Evolutionary conservation across 2,329 filamentous ascomycete species (phyloP).

Genomic region (Cercospora canescens): DNA sequence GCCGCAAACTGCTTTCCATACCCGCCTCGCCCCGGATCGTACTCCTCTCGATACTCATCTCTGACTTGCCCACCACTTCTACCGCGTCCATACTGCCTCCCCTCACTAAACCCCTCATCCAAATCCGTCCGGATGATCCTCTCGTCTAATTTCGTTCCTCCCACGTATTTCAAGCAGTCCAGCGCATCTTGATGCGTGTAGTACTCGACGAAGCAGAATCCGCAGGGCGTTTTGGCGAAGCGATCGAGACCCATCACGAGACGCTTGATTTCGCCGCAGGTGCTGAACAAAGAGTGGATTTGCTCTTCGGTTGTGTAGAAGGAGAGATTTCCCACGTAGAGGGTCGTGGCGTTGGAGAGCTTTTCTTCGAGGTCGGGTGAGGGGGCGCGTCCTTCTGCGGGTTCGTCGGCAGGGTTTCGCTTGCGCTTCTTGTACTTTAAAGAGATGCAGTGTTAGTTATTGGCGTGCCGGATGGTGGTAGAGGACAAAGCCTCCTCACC

Average conservation of each 20-base stretch:
- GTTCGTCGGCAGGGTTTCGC: slow-evolving; percentile 59
- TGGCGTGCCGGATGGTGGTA: slow-evolving; percentile 4
- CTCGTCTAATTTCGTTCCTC: slow-evolving; percentile 96
- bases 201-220: slow-evolving; percentile 99
- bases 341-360: slow-evolving; percentile 82
- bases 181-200: slow-evolving; percentile 96
- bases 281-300: slow-evolving; percentile 71
- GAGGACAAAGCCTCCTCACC: slow-evolving; percentile 53
- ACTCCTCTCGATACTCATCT: slow-evolving; percentile 97
- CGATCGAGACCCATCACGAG: slow-evolving; percentile 97
- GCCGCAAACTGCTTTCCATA: slow-evolving; percentile 76
- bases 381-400: slow-evolving; percentile 43
- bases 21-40: slow-evolving; percentile 89
- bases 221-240: slow-evolving; percentile 96
- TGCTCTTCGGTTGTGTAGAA: slow-evolving; percentile 89
- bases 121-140: slow-evolving; percentile 93
- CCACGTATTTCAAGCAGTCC: slow-evolving; percentile 98
- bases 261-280: slow-evolving; percentile 93
- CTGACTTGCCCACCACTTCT: slow-evolving; percentile 96
- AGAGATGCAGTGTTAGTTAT: background rate
- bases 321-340: slow-evolving; percentile 95
- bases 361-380: slow-evolving; percentile 70
- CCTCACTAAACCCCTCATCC: slow-evolving; percentile 94
- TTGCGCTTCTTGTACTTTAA: slow-evolving; percentile 70
- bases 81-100: slow-evolving; percentile 88